Evolutionary conservation across 331 rosid species (phyloP).

Genomic region (Malus hybrid): DNA sequence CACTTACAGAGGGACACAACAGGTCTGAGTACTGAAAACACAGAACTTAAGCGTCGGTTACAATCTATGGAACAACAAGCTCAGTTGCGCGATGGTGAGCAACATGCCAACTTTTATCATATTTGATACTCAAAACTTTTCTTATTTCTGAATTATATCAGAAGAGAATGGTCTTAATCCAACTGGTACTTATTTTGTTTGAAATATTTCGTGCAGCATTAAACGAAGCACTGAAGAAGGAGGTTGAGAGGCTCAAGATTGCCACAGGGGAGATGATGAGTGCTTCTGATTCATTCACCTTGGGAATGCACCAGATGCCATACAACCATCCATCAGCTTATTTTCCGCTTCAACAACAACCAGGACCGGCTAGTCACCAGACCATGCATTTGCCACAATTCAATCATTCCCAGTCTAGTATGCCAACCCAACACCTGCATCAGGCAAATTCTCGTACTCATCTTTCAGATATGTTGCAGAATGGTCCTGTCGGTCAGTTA

Average conservation of each 20-base stretch:
- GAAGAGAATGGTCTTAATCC: not conserved
- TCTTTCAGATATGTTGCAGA: constrained; percentile 68
- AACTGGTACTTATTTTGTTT: not conserved
- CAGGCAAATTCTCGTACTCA: constrained; percentile 53
- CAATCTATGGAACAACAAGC: constrained; percentile 99
- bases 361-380: constrained; percentile 53
- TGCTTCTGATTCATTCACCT: constrained; percentile 62
- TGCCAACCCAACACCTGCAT: constrained; percentile 50
- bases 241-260: constrained; percentile 89
- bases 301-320: constrained; percentile 77
- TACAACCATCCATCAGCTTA: constrained; percentile 51
- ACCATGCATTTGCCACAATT: constrained; percentile 51
- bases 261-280: constrained; percentile 85
- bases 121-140: not conserved
- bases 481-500: constrained; percentile 70
- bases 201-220: constrained; percentile 49
- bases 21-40: constrained; percentile 77
- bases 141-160: not conserved
- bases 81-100: constrained; percentile 83
- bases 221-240: constrained; percentile 88
- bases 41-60: constrained; percentile 89
- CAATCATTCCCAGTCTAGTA: constrained; percentile 40
- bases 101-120: constrained; percentile 1
- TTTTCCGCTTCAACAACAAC: constrained; percentile 56
- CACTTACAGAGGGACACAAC: constrained; percentile 73